These are phyloP conservation scores for Salmacisia buchloeana DNA, from an alignment of 1,284 basidiomycete species.

Conservation along the genomic window DNA sequence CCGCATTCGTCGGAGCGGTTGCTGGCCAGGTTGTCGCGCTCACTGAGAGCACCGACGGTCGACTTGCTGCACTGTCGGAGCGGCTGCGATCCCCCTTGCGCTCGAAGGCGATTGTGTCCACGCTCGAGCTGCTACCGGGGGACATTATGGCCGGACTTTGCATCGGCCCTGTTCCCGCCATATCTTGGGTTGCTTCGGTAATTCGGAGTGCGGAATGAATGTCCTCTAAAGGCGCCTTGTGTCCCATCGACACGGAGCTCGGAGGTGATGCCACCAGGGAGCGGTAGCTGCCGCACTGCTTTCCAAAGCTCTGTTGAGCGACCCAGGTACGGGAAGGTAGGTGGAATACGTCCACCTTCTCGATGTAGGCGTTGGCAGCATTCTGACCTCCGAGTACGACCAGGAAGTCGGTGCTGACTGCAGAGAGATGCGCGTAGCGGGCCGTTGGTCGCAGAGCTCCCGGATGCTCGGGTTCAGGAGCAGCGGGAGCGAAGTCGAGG, in stretches of 20 bases:
- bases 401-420: slow-evolving; percentile 53
- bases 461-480: not conserved
- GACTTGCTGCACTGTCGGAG: not conserved
- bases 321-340: slow-evolving; percentile 29
- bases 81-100: not conserved
- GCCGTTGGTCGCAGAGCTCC: slow-evolving; percentile 18
- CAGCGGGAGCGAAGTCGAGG: slow-evolving; percentile 15
- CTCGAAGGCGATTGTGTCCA: not conserved
- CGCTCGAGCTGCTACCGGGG: no score
- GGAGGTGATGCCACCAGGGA: slow-evolving; percentile 23
- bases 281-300: slow-evolving; percentile 41
- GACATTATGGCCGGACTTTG: no score
- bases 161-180: no score
- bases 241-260: not conserved
- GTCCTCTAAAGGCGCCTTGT: not conserved
- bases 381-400: slow-evolving; percentile 92
- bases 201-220: not conserved
- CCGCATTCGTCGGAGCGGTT: no score
- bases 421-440: slow-evolving; percentile 42
- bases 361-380: slow-evolving; percentile 54
- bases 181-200: no score
- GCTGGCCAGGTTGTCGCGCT: no score
- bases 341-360: slow-evolving; percentile 39
- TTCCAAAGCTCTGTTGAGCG: slow-evolving; percentile 24
- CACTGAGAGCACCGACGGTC: not conserved